A percentile compares a stretch with the other conserved stretches of the same genome.
These are phyloP conservation scores for Spizellomyces sp. DNA, from an alignment of 192 early-diverging fungal genomes.

Conservation along the genomic window DNA sequence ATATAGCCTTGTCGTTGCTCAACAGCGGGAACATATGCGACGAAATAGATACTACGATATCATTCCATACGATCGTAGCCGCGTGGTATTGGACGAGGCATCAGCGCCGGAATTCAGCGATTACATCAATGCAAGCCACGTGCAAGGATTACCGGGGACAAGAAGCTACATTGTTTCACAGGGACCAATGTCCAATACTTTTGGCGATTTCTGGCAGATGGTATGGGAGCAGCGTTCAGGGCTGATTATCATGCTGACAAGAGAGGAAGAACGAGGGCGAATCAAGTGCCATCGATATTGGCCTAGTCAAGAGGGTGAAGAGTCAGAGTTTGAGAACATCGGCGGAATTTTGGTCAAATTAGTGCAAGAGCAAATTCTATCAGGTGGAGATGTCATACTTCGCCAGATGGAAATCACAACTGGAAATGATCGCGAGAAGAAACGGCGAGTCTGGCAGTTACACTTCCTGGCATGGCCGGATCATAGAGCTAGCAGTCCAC, in stretches of 20 bases:
- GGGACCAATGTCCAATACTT: slow-evolving; percentile 77
- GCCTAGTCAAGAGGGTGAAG: slow-evolving; percentile 56
- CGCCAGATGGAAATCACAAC: slow-evolving; percentile 3
- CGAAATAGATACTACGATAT: slow-evolving; percentile 51
- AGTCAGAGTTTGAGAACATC: slow-evolving; percentile 31
- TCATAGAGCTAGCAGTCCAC: slow-evolving; percentile 58
- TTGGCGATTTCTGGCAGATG: slow-evolving; percentile 91
- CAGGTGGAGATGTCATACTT: slow-evolving; percentile 33
- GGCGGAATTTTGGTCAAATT: slow-evolving; percentile 58
- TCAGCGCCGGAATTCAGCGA: slow-evolving; percentile 39
- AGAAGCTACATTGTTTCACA: slow-evolving; percentile 84
- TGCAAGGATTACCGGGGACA: slow-evolving; percentile 40
- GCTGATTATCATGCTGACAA: slow-evolving; percentile 89
- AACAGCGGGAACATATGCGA: slow-evolving; percentile 7
- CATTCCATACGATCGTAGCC: slow-evolving; percentile 50
- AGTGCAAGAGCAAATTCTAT: slow-evolving; percentile 45
- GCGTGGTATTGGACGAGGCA: slow-evolving; percentile 41
- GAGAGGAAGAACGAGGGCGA: slow-evolving; percentile 71
- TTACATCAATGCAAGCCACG: slow-evolving; percentile 87
- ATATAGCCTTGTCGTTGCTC: slow-evolving; percentile 11
- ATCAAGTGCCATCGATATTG: slow-evolving; percentile 88
- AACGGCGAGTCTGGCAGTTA: slow-evolving; percentile 62
- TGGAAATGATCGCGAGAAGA: slow-evolving; percentile 17
- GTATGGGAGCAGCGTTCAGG: slow-evolving; percentile 71
- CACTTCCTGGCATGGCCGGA: slow-evolving; percentile 86